Evolutionary conservation across 768 basidiomycete genomes (phyloP), one percentile per base, ranked within the genome.

Genomic region (Xerocomellus chrysenteron): DNA sequence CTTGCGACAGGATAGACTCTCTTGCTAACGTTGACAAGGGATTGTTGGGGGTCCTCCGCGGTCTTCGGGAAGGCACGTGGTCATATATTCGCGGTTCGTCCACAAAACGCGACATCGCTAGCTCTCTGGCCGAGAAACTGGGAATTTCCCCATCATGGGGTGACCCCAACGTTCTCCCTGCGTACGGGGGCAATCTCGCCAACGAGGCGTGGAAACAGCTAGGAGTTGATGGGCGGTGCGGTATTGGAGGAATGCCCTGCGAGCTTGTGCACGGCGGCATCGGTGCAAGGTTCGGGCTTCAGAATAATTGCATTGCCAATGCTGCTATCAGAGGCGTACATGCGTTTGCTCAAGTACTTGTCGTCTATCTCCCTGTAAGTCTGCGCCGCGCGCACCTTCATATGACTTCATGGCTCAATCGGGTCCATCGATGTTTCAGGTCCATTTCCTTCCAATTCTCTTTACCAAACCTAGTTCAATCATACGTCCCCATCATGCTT

Each of bases 221-320:
- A 9, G 82, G 82, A 2, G 78, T 91, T 1, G 68, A 60, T 8
- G 80, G 75, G 24, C 72, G 90, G 45, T 41, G 68, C 1, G 79
- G 82, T 4, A 65, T 88, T 4, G 90, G 88, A 3, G 90, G 90
- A 2, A 58, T 92, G 8, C 90, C 90, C 2, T 92, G 90, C 62
- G 85, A 90, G 65, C 62, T 91, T 4, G 80, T 92, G 1, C 90
- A 92, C 61, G 83, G 81, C 11, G 68, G 75, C n/a, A 72, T 83
- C 37, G 80, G 80, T 35, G 64, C 74, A 21, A 74, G 63, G 19
- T 61, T 81, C 16, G 80, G 81, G 12, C 69, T 85, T 5, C 76
- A 76, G 30, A 71, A 73, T 17, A 87, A 82, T 62, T 92, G 90
- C 65, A 74, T 76, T 0, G 77, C 79, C 35, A 92, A 92, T 66